These are phyloP conservation scores for Cercophora sp. DNA, from an alignment of 495 filamentous ascomycete genomes.

Conservation along the genomic window DNA sequence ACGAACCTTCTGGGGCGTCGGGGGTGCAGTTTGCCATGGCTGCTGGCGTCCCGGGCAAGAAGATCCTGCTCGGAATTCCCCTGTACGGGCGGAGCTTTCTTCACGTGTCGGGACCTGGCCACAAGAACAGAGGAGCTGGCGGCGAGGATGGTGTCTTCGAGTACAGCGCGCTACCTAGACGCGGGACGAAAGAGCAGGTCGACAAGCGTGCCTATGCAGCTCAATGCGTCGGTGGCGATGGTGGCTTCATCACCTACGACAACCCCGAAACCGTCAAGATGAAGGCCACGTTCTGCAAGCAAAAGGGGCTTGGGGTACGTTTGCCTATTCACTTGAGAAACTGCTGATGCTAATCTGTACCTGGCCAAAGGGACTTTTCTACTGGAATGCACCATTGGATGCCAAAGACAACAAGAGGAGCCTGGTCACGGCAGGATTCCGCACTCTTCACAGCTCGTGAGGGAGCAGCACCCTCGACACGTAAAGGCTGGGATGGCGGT, in stretches of 20 bases:
- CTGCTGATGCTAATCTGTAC: conserved; percentile 1
- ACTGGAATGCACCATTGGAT: conserved; percentile 87
- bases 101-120: conserved; percentile 58
- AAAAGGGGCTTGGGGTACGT: conserved; percentile 64
- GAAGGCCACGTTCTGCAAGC: conserved; percentile 78
- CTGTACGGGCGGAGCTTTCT: conserved; percentile 80
- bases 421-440: conserved; percentile 71
- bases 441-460: conserved; percentile 59
- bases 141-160: conserved; percentile 83
- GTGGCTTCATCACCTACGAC: conserved; percentile 85
- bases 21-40: conserved; percentile 62
- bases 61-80: conserved; percentile 77
- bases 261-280: conserved; percentile 77
- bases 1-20: conserved; percentile 60
- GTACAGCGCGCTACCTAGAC: conserved; percentile 71
- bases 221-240: conserved; percentile 74
- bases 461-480: background rate
- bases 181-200: conserved; percentile 63
- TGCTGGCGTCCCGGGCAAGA: conserved; percentile 64
- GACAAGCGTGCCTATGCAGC: conserved; percentile 65
- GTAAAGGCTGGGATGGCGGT: background rate
- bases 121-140: conserved; percentile 58
- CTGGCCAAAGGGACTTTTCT: conserved; percentile 67
- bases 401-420: conserved; percentile 59
- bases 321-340: background rate